Evolutionary conservation across 371 early-diverging fungal species (phyloP), one percentile per base, ranked within the genome.

Genomic region (Actinomortierella ambigua): DNA sequence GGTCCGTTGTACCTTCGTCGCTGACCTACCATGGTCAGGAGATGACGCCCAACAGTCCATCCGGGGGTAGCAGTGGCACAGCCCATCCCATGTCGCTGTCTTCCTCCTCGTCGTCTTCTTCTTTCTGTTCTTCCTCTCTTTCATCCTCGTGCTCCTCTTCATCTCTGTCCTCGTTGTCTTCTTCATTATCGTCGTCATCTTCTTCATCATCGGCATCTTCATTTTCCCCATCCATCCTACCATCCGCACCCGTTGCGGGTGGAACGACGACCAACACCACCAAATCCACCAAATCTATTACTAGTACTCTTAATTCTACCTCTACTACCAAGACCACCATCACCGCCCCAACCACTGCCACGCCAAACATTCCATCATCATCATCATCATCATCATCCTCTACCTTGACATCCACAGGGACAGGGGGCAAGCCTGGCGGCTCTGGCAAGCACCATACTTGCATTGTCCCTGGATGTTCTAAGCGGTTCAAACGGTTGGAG

Each of bases 401-500:
- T 15, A 22, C 18, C 3, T 46, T 49, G 59, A 17, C 40, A 11
- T 54, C 53, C 20, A 49, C 49, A 15, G 41, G 53, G 8, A 34
- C 46, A 13, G 49, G 62, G 14, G 62, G 59, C 43, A 71, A 71
- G 63, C 81, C 81, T 49, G 79, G 79, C 20, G 63, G 76, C 27
- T 70, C 79, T 55, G 78, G 81, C 24, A 73, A 73, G 60, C 60
- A 68, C 60, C 82, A 85, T 66, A 71, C 76, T 3, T 88, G 88
- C 65, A 69, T 63, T 8, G 64, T 81, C 57, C 68, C 67, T 48
- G 79, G 77, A 17, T 95, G 95, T 64, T 85, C 85, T 20, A 83
- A 89, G 47, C 82, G 84, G 6, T 83, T 82, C 62, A 93, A 93
- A 65, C 81, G 92, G 8, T 80, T 85, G 46, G 94, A 94, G 62